Evolutionary conservation across 2,329 filamentous ascomycete genomes (phyloP).

Genomic region (Cladosporium sp.): DNA sequence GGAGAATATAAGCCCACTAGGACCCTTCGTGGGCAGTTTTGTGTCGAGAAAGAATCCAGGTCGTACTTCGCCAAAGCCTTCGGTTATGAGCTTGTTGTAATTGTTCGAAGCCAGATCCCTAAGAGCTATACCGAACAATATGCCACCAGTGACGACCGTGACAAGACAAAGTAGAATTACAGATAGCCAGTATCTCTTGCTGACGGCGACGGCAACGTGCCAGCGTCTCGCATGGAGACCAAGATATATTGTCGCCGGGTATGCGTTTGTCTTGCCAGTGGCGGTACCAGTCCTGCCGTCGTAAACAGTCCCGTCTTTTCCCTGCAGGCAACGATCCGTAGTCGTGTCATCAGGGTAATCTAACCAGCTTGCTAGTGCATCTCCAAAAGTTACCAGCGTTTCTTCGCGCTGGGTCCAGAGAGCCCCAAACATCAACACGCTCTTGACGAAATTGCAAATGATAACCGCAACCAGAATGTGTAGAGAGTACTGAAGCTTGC

Average conservation of each 20-base stretch:
- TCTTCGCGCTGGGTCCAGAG: conserved; percentile 16
- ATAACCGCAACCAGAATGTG: conserved; percentile 25
- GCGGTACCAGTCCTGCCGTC: not conserved
- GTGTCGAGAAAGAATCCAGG: not conserved
- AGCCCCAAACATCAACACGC: conserved; percentile 18
- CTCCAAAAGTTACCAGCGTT: conserved; percentile 25
- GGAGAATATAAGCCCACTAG: not conserved
- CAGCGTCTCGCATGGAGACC: not conserved
- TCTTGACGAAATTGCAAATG: conserved; percentile 21
- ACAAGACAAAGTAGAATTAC: not conserved
- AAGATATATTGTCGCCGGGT: not conserved
- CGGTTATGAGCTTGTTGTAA: not conserved
- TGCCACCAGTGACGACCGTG: not conserved
- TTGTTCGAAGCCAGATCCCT: not conserved
- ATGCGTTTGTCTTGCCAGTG: no score
- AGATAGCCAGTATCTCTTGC: not conserved
- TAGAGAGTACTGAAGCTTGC: conserved; percentile 25
- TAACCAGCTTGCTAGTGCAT: conserved; percentile 26
- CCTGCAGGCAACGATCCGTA: not conserved
- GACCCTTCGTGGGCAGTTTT: not conserved
- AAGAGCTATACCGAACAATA: not conserved
- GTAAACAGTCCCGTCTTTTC: not conserved
- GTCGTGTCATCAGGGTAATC: conserved; percentile 15
- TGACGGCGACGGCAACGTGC: not conserved
- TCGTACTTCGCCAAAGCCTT: not conserved